Base-by-base conservation (phyloP, 768 basidiomycete species). In the Termitomyces sp. region DNA sequence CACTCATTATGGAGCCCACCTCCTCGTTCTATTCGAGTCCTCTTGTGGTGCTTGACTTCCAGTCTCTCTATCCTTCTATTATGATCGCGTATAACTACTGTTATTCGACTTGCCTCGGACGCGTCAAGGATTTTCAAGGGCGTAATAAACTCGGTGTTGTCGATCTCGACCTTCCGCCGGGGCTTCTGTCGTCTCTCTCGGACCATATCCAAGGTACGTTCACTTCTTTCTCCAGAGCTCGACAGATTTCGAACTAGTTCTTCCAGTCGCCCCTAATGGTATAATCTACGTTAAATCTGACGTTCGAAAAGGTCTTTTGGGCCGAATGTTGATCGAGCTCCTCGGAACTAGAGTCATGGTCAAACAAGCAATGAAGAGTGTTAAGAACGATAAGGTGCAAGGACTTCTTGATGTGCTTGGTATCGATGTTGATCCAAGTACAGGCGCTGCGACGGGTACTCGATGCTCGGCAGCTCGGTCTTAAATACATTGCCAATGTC, bases 21-120 rank as follows among this genome's bases (percentile, higher is more conserved):
- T 96, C 95, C 0, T 91, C 90, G 2, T 96, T 94, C 66, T 99
- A 98, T 71, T 90, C 85, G 41, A 90, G 90, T 62, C 97, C 97
- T 4, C 78, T 99, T 12, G 75, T 98, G 35, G 95, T 99, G 0
- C 78, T 99, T 54, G 97, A 99, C 69, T 99, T 98, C 69, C 93
- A 97, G 65, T 94, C 90, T 2, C 79, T 99, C 25, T 99, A 99
- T 69, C 97, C 97, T 0, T 97, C 95, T 0, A 78, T 98, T 58
- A 98, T 98, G 96, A 96, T 98, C 63, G 96, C 95, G 6, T 95
- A 99, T 74, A 98, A 98, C 69, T 94, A 94, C 69, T 94, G 92
- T 66, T 95, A 94, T 68, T 98, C 95, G 27, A 99, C 97, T 2
- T 98, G 95, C 69, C 78, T 99, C 31, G 97, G 97, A 10, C 84